Evolutionary conservation across 2,329 filamentous ascomycete species (phyloP), one percentile per base, ranked within the genome.

Genomic region (Colletotrichum karsti): DNA sequence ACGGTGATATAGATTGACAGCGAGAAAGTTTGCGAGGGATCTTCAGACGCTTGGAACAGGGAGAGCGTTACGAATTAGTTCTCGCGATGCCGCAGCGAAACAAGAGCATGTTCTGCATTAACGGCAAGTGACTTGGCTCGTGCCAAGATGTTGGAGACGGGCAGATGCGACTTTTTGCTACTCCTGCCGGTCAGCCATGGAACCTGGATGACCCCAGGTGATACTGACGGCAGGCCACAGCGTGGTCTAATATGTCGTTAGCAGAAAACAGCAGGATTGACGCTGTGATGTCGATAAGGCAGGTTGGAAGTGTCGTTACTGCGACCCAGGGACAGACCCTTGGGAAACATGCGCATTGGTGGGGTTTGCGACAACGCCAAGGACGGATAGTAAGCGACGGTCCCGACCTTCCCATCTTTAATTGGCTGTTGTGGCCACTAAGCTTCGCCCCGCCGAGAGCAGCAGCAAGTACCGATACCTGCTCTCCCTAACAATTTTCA

Each of bases 21-120:
- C 51, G 69, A 70, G 69, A 68, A 68, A 59, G 67, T 68, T 71
- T 71, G 67, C 63, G 69, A 44, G 59, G 26, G 55, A 70, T 71
- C 67, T 63, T 71, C 69, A 70, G 69, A 71, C 69, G 63, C 67
- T 61, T 60, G 28, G 39, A 53, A 41, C 55, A 61, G 28, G 66
- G 66, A 62, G 51, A 41, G 42, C 28, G 62, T 69, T 61, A 57
- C 55, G 33, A 33, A 51, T 42, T 22, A 18, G 50, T n/a, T 35
- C 56, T 60, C 55, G 41, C 48, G 51, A 62, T 56, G 41, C 35
- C 28, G 50, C 26, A 62, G 41, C 66, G 66, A 69, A 69, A 67
- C 66, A 37, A 39, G 66, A 66, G 63, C 48, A 67, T 62, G 55
- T 50, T 55, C 15, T 67, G 66, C 66, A 69, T 69, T 28, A 62